These are phyloP conservation scores for Mycena galopus DNA, from an alignment of 768 basidiomycete species.

Conservation along the genomic window DNA sequence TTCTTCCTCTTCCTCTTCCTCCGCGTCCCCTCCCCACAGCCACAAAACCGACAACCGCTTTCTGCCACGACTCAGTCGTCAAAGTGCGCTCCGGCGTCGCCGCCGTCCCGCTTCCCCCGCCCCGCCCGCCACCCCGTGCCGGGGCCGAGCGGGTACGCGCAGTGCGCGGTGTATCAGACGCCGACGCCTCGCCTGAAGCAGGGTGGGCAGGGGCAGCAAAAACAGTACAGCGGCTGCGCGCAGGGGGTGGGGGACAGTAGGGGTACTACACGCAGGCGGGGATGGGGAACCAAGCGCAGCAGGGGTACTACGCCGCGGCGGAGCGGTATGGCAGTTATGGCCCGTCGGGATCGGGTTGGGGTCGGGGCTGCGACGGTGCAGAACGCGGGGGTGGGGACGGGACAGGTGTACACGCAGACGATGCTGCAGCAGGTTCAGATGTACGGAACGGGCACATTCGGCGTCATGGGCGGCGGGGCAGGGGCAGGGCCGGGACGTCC, in stretches of 20 bases:
- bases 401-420: too few relatives aligned
- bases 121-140: constrained; percentile 39
- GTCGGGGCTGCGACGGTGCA: constrained; percentile 41
- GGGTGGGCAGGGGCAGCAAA: too few relatives aligned
- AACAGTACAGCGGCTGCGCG: constrained; percentile 28
- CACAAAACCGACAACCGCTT: constrained; percentile 55
- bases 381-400: too few relatives aligned
- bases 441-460: constrained; percentile 4
- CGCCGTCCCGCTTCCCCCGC: constrained; percentile 46
- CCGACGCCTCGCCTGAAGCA: too few relatives aligned
- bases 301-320: constrained; percentile 15
- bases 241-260: constrained; percentile 39
- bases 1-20: too few relatives aligned
- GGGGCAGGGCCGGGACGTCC: constrained; percentile 41
- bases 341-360: constrained; percentile 18
- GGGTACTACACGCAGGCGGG: neutral
- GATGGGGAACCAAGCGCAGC: too few relatives aligned
- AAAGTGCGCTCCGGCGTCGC: constrained; percentile 63
- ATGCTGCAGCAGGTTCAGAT: neutral
- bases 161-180: constrained; percentile 30
- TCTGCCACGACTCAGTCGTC: constrained; percentile 82
- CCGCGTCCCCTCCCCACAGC: too few relatives aligned
- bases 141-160: constrained; percentile 9
- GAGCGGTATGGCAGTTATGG: constrained; percentile 18
- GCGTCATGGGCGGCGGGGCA: constrained; percentile 60